phyloP scores from a whole-genome alignment of 208 protist species.

The Leishmania gerbilli region DNA sequence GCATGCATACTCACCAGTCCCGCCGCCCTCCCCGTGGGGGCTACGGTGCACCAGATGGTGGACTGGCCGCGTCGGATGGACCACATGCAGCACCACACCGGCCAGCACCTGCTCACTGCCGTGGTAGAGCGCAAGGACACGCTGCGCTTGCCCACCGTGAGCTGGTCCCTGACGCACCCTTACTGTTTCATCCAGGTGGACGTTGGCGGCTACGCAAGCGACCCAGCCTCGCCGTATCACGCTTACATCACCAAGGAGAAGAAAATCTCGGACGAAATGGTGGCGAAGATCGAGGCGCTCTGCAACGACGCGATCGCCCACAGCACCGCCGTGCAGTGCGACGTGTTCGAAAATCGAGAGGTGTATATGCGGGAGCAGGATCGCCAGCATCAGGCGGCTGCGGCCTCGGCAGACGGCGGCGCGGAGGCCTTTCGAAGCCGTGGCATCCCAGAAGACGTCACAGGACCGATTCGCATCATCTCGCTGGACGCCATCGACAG shows the following conservation, averaged over 20 bases:
- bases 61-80: conserved; percentile 84
- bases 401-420: conserved; percentile 6
- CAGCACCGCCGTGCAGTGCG: conserved; percentile 46
- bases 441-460: conserved; percentile 75
- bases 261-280: conserved; percentile 55
- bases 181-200: conserved; percentile 78
- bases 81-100: conserved; percentile 94
- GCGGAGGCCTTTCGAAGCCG: conserved; percentile 46
- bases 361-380: conserved; percentile 45
- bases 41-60: conserved; percentile 58
- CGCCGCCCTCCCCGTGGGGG: conserved; percentile 39
- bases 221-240: conserved; percentile 24
- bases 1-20: conserved; percentile 59
- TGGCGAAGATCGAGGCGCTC: conserved; percentile 48
- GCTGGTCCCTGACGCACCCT: conserved; percentile 80
- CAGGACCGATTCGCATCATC: conserved; percentile 79
- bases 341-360: conserved; percentile 50
- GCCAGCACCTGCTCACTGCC: conserved; percentile 87
- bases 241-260: conserved; percentile 49
- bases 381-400: conserved; percentile 3
- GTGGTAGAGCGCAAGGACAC: conserved; percentile 57
- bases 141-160: conserved; percentile 69
- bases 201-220: conserved; percentile 31
- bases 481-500: conserved; percentile 67
- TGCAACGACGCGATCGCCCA: conserved; percentile 69